These are phyloP conservation scores for Simplicillium sp. DNA, from an alignment of 2,329 filamentous ascomycete species.

Conservation along the genomic window DNA sequence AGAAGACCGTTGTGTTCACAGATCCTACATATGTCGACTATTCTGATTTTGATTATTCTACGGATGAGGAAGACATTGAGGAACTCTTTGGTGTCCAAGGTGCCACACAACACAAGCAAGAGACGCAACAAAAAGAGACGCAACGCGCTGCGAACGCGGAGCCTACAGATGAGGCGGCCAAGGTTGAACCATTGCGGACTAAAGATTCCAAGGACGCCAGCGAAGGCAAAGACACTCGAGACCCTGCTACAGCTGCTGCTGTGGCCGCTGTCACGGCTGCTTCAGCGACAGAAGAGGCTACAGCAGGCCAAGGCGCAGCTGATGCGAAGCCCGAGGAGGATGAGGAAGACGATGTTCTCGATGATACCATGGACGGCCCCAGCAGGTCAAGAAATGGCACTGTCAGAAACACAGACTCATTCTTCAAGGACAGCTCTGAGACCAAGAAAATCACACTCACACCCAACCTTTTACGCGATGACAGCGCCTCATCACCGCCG, in stretches of 20 bases:
- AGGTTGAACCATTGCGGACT: not conserved
- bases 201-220: not conserved
- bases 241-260: not conserved
- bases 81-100: conserved; percentile 29
- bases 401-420: conserved; percentile 85
- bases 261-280: not conserved
- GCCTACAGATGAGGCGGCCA: not conserved
- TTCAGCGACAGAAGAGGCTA: conserved; percentile 7
- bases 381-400: conserved; percentile 74
- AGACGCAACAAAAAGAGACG: conserved; percentile 15
- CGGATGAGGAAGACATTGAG: conserved; percentile 55
- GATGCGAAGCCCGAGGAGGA: conserved; percentile 19
- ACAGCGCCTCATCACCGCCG: conserved; percentile 50
- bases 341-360: conserved; percentile 59
- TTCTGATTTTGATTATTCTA: conserved; percentile 77
- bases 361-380: conserved; percentile 38
- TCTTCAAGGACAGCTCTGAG: conserved; percentile 92
- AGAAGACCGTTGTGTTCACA: conserved; percentile 80
- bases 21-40: conserved; percentile 83
- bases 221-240: conserved; percentile 1
- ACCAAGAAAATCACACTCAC: conserved; percentile 97
- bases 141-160: conserved; percentile 3
- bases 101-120: conserved; percentile 16
- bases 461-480: conserved; percentile 82
- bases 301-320: conserved; percentile 11